phyloP scores from a whole-genome alignment of 2,329 filamentous ascomycete genomes.

The Fonsecaea monophora region DNA sequence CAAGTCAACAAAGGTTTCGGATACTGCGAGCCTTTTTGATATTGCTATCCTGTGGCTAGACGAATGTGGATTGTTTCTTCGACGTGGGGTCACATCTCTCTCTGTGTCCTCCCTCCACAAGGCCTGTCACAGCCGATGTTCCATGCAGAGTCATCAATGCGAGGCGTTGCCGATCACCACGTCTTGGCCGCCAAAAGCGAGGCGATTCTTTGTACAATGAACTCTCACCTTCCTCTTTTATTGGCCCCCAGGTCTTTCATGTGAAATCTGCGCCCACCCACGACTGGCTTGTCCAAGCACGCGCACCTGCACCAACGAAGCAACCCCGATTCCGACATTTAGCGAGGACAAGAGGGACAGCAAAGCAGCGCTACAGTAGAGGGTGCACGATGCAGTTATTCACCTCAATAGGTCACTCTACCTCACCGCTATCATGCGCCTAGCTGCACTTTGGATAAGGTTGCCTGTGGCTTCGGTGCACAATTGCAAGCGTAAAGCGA shows the following conservation, averaged over 20 bases:
- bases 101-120: background rate
- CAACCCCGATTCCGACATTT: background rate
- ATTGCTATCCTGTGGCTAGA: slow-evolving; percentile 6
- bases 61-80: slow-evolving; percentile 9
- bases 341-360: background rate
- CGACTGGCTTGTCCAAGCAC: background rate
- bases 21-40: slow-evolving; percentile 4
- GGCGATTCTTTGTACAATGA: background rate
- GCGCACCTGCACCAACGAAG: background rate
- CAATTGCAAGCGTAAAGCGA: background rate
- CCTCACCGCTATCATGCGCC: background rate
- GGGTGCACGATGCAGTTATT: background rate
- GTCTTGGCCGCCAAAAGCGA: background rate
- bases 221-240: background rate
- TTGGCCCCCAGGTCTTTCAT: background rate
- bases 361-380: background rate
- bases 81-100: slow-evolving; percentile 11
- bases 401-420: background rate
- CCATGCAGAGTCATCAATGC: slow-evolving; percentile 9
- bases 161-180: slow-evolving; percentile 7
- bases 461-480: background rate
- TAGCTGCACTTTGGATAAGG: background rate
- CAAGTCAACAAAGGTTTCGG: slow-evolving; percentile 6
- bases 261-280: background rate
- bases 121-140: slow-evolving; percentile 3